These are phyloP conservation scores for Mallotus nudiflorus DNA, from an alignment of 345 rosid genomes.

Conservation along the genomic window DNA sequence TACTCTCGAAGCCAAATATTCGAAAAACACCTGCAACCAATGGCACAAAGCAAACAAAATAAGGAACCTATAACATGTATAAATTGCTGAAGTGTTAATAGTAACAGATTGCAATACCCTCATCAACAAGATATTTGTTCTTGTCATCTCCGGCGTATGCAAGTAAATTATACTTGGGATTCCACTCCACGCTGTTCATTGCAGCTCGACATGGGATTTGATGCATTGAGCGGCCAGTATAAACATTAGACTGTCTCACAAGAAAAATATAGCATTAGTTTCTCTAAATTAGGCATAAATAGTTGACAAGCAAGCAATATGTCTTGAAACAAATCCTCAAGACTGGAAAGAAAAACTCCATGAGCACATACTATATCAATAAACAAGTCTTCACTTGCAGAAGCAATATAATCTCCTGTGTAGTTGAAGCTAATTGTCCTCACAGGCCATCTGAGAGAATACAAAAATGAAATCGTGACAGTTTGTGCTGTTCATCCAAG, in stretches of 20 bases:
- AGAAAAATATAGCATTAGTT: slow-evolving; percentile 2
- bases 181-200: slow-evolving; percentile 99
- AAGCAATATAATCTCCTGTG: slow-evolving; percentile 83
- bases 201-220: slow-evolving; percentile 97
- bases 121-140: slow-evolving; percentile 86
- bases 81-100: not conserved
- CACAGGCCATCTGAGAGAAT: slow-evolving; percentile 77
- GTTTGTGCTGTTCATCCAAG: not conserved
- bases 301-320: not conserved
- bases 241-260: slow-evolving; percentile 79
- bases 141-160: slow-evolving; percentile 99
- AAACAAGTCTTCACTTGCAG: slow-evolving; percentile 93
- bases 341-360: slow-evolving; percentile 6
- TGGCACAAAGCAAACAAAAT: not conserved
- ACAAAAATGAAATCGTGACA: not conserved
- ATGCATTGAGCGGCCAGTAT: slow-evolving; percentile 79
- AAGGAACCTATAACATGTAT: not conserved
- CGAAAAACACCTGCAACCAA: slow-evolving; percentile 76
- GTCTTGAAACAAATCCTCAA: not conserved
- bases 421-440: slow-evolving; percentile 90
- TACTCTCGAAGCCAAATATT: slow-evolving; percentile 80
- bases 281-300: not conserved
- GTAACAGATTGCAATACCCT: slow-evolving; percentile 48
- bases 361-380: slow-evolving; percentile 71
- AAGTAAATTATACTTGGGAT: slow-evolving; percentile 85